phyloP scores from a whole-genome alignment of 805 yeast genomes.

The Saccharomyces mikatae region DNA sequence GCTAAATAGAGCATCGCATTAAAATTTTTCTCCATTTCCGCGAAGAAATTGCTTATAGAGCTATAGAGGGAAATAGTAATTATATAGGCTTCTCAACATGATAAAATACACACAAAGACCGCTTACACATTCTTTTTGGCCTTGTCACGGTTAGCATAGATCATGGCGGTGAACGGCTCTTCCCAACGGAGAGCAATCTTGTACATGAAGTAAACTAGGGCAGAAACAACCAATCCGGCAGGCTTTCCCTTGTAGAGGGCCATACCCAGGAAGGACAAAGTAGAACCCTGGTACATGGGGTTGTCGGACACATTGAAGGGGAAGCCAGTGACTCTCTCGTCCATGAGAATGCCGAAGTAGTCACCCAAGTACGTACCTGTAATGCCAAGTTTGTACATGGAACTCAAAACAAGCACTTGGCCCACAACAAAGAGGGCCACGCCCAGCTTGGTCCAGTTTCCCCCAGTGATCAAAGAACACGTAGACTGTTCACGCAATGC shows the following conservation, averaged over 20 bases:
- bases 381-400: slow-evolving; percentile 89
- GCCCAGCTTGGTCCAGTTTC: slow-evolving; percentile 43
- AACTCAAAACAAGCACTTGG: slow-evolving; percentile 67
- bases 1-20: not conserved
- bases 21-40: not conserved
- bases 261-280: slow-evolving; percentile 82
- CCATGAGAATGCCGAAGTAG: slow-evolving; percentile 93
- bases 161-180: slow-evolving; percentile 91
- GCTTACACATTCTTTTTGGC: slow-evolving; percentile 17
- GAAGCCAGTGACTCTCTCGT: slow-evolving; percentile 79
- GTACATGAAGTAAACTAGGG: slow-evolving; percentile 74
- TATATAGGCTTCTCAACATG: not conserved
- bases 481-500: slow-evolving; percentile 70
- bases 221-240: slow-evolving; percentile 70
- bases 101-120: not conserved
- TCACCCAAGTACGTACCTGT: slow-evolving; percentile 97
- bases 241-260: slow-evolving; percentile 86
- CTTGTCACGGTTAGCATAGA: slow-evolving; percentile 67
- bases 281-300: slow-evolving; percentile 96
- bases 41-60: not conserved
- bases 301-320: slow-evolving; percentile 87
- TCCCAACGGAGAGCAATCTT: slow-evolving; percentile 76
- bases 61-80: not conserved
- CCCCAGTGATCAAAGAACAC: slow-evolving; percentile 42
- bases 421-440: slow-evolving; percentile 54